Evolutionary conservation across 352 stramenopile genomes (phyloP).

Genomic region (Thalassiosira ordinaria): DNA sequence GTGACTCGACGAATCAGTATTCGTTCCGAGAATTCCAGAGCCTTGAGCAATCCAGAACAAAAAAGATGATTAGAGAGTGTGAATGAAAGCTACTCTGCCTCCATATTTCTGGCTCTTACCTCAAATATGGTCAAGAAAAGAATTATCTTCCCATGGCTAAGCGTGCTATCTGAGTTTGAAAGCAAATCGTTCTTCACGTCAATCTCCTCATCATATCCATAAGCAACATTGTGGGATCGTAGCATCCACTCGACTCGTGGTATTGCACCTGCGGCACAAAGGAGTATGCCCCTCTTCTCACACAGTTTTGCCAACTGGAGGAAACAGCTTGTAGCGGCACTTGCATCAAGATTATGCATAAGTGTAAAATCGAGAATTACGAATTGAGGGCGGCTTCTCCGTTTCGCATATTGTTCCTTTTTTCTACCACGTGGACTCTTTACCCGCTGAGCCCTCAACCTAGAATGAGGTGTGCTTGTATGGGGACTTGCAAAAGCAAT

Average conservation of each 20-base stretch:
- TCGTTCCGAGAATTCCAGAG: slow-evolving; percentile 49
- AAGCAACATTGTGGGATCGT: slow-evolving; percentile 66
- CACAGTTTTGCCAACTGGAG: slow-evolving; percentile 77
- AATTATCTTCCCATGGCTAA: slow-evolving; percentile 35
- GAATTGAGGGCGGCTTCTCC: slow-evolving; percentile 52
- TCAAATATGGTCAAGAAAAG: slow-evolving; percentile 50
- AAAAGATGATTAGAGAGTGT: no score
- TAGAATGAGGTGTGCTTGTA: slow-evolving; percentile 31
- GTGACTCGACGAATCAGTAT: slow-evolving; percentile 31
- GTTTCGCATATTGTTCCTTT: slow-evolving; percentile 6
- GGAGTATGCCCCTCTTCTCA: slow-evolving; percentile 69
- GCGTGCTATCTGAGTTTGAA: slow-evolving; percentile 18
- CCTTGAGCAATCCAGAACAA: slow-evolving; percentile 17
- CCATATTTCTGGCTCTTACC: slow-evolving; percentile 14
- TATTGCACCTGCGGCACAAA: slow-evolving; percentile 68
- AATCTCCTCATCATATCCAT: slow-evolving; percentile 57
- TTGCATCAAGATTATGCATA: slow-evolving; percentile 78
- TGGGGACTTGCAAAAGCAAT: slow-evolving; percentile 39
- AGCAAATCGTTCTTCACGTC: slow-evolving; percentile 38
- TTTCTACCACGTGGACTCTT: slow-evolving; percentile 2
- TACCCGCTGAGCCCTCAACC: slow-evolving; percentile 2
- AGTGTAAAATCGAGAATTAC: slow-evolving; percentile 78
- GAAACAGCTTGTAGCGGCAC: slow-evolving; percentile 73
- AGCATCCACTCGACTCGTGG: slow-evolving; percentile 79
- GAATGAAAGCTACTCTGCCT: no score